Percentiles rank a stretch among this genome's conserved stretches.
phyloP scores from a whole-genome alignment of 306 rosid genomes.

The Astragalus glycyphyllos region DNA sequence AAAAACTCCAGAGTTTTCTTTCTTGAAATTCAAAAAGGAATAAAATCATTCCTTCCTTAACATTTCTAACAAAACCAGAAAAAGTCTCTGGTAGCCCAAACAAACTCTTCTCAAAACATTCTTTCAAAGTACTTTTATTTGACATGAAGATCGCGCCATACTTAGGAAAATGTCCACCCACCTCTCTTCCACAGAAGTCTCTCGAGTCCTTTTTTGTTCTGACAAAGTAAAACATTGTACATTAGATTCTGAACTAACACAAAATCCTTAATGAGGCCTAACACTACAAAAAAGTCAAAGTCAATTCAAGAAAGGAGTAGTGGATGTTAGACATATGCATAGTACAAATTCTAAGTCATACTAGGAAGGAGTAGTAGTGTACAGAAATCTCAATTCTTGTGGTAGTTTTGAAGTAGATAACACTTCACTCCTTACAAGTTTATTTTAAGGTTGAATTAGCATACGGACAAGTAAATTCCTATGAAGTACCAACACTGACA shows the following conservation, averaged over 20 bases:
- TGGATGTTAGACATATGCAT: neutral
- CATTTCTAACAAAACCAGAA: constrained; percentile 46
- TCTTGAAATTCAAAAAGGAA: constrained; percentile 59
- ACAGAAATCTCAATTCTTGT: no score
- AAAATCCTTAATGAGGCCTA: constrained; percentile 8
- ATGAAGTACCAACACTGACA: no score
- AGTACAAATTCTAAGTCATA: neutral
- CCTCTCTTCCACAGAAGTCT: neutral
- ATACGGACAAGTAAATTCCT: no score
- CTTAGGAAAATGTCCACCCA: constrained; percentile 43
- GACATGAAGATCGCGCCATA: constrained; percentile 68
- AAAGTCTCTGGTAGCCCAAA: constrained; percentile 49
- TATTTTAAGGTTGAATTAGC: no score
- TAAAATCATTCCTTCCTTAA: constrained; percentile 60
- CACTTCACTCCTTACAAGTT: no score
- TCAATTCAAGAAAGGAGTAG: neutral
- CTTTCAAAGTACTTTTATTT: constrained; percentile 45
- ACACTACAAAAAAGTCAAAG: neutral
- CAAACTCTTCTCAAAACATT: constrained; percentile 49
- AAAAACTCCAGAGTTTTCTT: constrained; percentile 61
- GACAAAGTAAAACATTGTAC: neutral
- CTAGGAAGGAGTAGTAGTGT: no score
- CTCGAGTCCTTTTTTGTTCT: no score
- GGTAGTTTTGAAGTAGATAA: no score
- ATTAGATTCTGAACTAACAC: neutral